Conservation (phyloP, 371 early-diverging fungal species). For the Funneliformis caledonium region DNA sequence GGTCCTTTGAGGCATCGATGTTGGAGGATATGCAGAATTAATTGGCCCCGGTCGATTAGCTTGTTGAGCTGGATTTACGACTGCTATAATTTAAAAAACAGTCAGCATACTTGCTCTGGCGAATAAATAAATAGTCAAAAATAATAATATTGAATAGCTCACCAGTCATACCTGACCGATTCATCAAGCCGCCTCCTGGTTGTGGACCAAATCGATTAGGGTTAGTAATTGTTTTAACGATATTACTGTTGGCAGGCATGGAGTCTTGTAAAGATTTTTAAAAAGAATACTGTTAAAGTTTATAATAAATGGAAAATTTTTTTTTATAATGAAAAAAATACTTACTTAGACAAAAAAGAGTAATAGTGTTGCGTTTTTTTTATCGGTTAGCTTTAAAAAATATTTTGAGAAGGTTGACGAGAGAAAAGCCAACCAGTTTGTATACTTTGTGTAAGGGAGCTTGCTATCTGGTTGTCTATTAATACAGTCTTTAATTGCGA, state of each 20-base stretch:
- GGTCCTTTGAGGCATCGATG: conserved; percentile 29
- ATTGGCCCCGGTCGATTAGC: conserved; percentile 26
- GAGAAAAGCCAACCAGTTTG: neutral
- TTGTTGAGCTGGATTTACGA: conserved; percentile 33
- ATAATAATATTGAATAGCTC: neutral
- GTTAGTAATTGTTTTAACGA: conserved; percentile 30
- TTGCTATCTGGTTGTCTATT: neutral
- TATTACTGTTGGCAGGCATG: conserved; percentile 34
- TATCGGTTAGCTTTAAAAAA: neutral
- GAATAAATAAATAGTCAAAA: neutral
- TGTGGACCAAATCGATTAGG: conserved; percentile 32
- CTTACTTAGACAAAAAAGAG: conserved; percentile 45
- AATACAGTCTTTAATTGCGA: neutral
- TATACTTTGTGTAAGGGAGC: neutral
- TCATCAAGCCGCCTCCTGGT: conserved; percentile 32
- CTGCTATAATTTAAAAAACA: neutral
- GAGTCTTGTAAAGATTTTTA: conserved; percentile 39
- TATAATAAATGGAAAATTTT: neutral
- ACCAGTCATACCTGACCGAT: conserved; percentile 29
- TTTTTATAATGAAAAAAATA: conserved; percentile 40
- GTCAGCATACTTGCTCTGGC: neutral
- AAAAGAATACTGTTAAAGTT: conserved; percentile 66
- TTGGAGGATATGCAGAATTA: conserved; percentile 24
- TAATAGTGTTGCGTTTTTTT: neutral
- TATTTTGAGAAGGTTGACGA: neutral